Base-by-base conservation (phyloP, 441 rosid genomes). In the Populus tomentosa region DNA sequence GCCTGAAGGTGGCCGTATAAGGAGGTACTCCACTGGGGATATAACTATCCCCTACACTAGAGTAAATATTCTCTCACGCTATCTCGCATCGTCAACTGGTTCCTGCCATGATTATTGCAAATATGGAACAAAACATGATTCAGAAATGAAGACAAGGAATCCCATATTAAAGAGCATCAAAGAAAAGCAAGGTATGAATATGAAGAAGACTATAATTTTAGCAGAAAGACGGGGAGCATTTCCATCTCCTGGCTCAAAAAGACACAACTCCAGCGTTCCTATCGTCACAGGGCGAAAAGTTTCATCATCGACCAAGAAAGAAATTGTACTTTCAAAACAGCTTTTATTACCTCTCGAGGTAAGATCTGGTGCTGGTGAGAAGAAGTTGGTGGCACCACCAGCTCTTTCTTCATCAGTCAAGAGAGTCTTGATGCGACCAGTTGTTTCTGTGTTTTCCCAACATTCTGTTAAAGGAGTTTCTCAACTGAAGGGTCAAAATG, bases 61-160 rank as follows among this genome's bases (percentile, higher is more conserved):
- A 79, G 91, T 83, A 28, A 89, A 80, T 13, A 61, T 82, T 70
- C 71, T 86, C 46, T 89, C 97, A 23, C 86, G 82, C 59, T 90
- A 96, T 75, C 95, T 91, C 73, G 85, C 87, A 80, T 89, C 90
- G 79, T 83, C 94, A 8, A 78, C 83, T 20, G 88, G 89, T 81
- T 91, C 98, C 64, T 94, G 97, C 79, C 98, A 96, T 68, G 98
- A 96, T 81, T 63, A 76, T 24, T 96, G 99, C 83, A 96, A 96
- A 82, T 88, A 82, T 46, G 96, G 94, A 61, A 80, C 40, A 71
- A 86, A 81, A 59, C 82, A 89, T 33, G 85, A 46, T 68, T 23
- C 59, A 36, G 86, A 87, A 81, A 77, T 83, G 33, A 85, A 86
- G 72, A 85, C 75, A 74, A 84, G 81, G 73, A 76, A 75, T 75